These are phyloP conservation scores for Adansonia rubrostipa DNA, from an alignment of 441 rosid species.

Conservation along the genomic window DNA sequence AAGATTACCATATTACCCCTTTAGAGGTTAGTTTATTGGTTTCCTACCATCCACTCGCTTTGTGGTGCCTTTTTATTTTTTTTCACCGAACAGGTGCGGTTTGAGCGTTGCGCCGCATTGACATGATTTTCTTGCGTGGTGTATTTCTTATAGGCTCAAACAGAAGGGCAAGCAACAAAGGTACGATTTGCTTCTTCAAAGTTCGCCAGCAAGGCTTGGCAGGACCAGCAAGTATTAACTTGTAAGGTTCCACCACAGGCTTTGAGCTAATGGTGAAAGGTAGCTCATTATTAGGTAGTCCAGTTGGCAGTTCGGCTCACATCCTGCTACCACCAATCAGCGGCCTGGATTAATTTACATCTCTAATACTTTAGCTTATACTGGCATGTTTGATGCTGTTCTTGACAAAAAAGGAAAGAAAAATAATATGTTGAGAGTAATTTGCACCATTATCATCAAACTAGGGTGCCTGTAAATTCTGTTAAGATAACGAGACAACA, in stretches of 20 bases:
- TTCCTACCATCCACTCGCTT: background rate
- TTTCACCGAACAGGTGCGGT: background rate
- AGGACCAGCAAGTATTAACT: too few relatives aligned
- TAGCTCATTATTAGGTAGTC: background rate
- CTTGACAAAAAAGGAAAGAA: too few relatives aligned
- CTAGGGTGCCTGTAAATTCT: conserved; percentile 22
- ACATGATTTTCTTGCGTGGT: too few relatives aligned
- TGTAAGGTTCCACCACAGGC: too few relatives aligned
- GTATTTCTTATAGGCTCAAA: too few relatives aligned
- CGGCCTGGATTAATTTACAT: background rate
- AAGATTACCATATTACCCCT: background rate
- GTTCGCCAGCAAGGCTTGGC: too few relatives aligned
- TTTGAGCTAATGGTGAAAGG: too few relatives aligned
- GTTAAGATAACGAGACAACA: conserved; percentile 25
- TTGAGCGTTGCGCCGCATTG: background rate
- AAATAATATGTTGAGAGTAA: background rate
- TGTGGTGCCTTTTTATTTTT: background rate
- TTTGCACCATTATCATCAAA: conserved; percentile 30
- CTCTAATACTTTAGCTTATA: too few relatives aligned
- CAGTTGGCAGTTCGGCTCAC: background rate
- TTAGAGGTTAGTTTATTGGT: background rate
- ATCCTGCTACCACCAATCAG: background rate
- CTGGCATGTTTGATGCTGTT: too few relatives aligned
- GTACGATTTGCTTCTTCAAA: too few relatives aligned
- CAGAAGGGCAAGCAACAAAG: too few relatives aligned